phyloP scores from a whole-genome alignment of 164 flowering plant species.

The Umbellularia californica region DNA sequence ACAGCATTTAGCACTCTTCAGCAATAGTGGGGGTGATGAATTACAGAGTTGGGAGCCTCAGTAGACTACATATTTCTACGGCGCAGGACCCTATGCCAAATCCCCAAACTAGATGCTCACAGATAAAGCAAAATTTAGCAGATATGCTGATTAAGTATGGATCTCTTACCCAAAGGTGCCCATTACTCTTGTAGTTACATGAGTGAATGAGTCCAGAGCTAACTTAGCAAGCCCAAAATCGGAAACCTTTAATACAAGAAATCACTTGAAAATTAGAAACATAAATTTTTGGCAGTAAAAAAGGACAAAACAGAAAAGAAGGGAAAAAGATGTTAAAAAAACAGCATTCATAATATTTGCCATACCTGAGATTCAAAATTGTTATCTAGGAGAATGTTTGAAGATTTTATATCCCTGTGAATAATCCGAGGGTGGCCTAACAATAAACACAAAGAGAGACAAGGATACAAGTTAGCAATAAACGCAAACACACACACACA shows the following conservation, averaged over 20 bases:
- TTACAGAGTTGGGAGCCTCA: neutral
- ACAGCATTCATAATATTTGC: neutral
- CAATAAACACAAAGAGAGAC: conserved; percentile 3
- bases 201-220: conserved; percentile 69
- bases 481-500: neutral
- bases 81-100: neutral
- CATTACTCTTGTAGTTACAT: conserved; percentile 85
- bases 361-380: conserved; percentile 83
- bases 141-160: neutral
- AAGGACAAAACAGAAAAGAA: neutral
- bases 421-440: conserved; percentile 89
- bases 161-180: conserved; percentile 87
- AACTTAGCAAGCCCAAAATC: conserved; percentile 94
- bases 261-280: conserved; percentile 3
- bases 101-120: neutral
- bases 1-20: neutral
- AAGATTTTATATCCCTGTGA: conserved; percentile 90
- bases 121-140: neutral
- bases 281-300: neutral
- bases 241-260: conserved; percentile 52
- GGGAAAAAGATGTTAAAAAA: neutral
- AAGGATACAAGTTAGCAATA: neutral
- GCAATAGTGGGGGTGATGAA: neutral
- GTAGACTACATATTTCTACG: neutral
- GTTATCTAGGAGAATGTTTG: conserved; percentile 80